These are phyloP conservation scores for Cyclanthera cordifolia DNA, from an alignment of 306 rosid species.

Conservation along the genomic window DNA sequence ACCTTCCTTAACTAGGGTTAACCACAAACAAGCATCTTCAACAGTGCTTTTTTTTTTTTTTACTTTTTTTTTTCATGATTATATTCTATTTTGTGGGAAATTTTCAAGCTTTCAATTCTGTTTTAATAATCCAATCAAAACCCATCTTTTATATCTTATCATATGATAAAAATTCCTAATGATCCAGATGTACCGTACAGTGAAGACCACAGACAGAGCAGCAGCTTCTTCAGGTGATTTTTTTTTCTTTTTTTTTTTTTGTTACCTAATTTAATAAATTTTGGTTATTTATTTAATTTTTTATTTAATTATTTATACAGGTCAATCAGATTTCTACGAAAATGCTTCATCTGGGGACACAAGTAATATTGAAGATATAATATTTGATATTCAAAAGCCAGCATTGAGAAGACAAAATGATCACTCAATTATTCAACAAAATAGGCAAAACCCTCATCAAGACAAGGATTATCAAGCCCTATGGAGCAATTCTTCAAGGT, in stretches of 20 bases:
- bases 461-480: constrained; percentile 46
- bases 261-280: not conserved
- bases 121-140: not conserved
- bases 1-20: constrained; percentile 47
- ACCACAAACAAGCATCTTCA: constrained; percentile 19
- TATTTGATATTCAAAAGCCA: constrained; percentile 50
- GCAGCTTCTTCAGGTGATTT: constrained; percentile 28
- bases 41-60: not conserved
- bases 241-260: not conserved
- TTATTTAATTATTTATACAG: no score
- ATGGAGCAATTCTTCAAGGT: constrained; percentile 74
- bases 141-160: not conserved
- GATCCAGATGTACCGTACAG: constrained; percentile 67
- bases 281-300: not conserved
- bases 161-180: not conserved
- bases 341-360: constrained; percentile 75
- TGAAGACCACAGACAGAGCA: constrained; percentile 66
- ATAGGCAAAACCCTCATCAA: constrained; percentile 35
- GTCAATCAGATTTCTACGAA: constrained; percentile 30
- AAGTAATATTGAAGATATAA: constrained; percentile 53
- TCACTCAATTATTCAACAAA: constrained; percentile 34
- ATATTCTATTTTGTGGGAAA: not conserved
- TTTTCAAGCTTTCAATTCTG: not conserved
- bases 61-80: not conserved
- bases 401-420: constrained; percentile 26